A percentile compares a stretch with the other conserved stretches of the same genome.
Conservation (phyloP, 1,139 yeast species). For the Sugiyamaella castrensis region DNA sequence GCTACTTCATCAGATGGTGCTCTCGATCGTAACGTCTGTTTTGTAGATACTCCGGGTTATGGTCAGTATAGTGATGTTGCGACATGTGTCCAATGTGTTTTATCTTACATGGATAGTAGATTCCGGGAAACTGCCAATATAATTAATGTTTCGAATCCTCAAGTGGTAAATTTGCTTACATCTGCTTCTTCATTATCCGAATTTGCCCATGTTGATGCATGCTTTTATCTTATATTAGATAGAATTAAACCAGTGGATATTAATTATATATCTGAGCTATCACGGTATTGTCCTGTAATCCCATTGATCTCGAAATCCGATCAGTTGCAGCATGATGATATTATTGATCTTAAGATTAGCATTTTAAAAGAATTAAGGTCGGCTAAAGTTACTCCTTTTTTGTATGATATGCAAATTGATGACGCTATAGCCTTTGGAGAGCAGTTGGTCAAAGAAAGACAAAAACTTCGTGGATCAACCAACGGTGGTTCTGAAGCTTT, state of each 20-base stretch:
- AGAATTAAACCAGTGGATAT: slow-evolving; percentile 27
- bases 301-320: slow-evolving; percentile 33
- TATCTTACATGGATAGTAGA: slow-evolving; percentile 29
- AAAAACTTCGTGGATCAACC: slow-evolving; percentile 1
- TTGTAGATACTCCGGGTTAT: slow-evolving; percentile 30
- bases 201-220: slow-evolving; percentile 34
- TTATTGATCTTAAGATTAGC: slow-evolving; percentile 24
- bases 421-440: slow-evolving; percentile 28
- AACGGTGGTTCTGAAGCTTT: not conserved
- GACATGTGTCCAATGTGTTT: slow-evolving; percentile 22
- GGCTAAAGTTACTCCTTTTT: slow-evolving; percentile 27
- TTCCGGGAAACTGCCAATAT: slow-evolving; percentile 31
- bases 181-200: slow-evolving; percentile 30
- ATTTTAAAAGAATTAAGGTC: slow-evolving; percentile 24
- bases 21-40: slow-evolving; percentile 30
- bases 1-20: slow-evolving; percentile 22
- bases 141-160: slow-evolving; percentile 31
- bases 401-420: slow-evolving; percentile 27
- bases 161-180: slow-evolving; percentile 27
- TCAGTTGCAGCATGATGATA: slow-evolving; percentile 20
- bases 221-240: slow-evolving; percentile 30
- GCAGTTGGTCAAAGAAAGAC: slow-evolving; percentile 6
- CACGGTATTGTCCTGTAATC: slow-evolving; percentile 30
- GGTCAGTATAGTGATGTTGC: slow-evolving; percentile 22
- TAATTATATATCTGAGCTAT: slow-evolving; percentile 27